Conservation (phyloP, 208 protist species). For the Acanthamoeba culbertsoni region DNA sequence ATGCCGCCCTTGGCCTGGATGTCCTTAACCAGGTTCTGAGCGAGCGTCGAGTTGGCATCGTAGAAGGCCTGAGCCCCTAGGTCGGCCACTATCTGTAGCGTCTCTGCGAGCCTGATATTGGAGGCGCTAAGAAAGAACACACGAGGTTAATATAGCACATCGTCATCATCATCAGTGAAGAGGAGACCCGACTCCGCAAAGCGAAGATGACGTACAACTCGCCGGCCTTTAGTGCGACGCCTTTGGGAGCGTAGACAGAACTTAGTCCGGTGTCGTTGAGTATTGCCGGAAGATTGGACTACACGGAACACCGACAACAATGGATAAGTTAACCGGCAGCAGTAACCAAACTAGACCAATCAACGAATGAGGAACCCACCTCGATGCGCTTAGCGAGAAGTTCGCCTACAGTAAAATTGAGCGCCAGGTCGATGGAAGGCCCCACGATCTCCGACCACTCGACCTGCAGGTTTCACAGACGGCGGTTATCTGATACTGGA, state of each 20-base stretch:
- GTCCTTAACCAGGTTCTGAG: slow-evolving; percentile 51
- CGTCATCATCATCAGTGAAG: not conserved
- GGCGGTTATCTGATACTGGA: not conserved
- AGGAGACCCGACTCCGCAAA: not conserved
- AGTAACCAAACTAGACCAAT: too few relatives aligned
- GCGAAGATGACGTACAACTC: not conserved
- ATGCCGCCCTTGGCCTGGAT: slow-evolving; percentile 49
- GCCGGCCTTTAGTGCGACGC: slow-evolving; percentile 15
- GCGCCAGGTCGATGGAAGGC: slow-evolving; percentile 9
- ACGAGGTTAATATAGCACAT: not conserved
- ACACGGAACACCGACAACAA: not conserved
- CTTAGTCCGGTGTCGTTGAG: not conserved
- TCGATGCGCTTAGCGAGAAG: slow-evolving; percentile 12
- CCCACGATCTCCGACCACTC: slow-evolving; percentile 44
- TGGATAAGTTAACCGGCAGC: too few relatives aligned
- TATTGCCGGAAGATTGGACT: not conserved
- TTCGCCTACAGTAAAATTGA: not conserved
- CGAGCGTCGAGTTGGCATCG: slow-evolving; percentile 20
- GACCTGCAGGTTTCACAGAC: not conserved
- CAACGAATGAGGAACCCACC: not conserved
- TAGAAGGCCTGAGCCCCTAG: slow-evolving; percentile 63
- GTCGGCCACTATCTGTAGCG: slow-evolving; percentile 59
- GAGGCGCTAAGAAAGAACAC: not conserved
- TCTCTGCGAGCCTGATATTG: slow-evolving; percentile 55
- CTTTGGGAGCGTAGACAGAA: not conserved